Conservation (phyloP, 2,329 filamentous ascomycete genomes). For the Hymenoscyphus fructigenus region DNA sequence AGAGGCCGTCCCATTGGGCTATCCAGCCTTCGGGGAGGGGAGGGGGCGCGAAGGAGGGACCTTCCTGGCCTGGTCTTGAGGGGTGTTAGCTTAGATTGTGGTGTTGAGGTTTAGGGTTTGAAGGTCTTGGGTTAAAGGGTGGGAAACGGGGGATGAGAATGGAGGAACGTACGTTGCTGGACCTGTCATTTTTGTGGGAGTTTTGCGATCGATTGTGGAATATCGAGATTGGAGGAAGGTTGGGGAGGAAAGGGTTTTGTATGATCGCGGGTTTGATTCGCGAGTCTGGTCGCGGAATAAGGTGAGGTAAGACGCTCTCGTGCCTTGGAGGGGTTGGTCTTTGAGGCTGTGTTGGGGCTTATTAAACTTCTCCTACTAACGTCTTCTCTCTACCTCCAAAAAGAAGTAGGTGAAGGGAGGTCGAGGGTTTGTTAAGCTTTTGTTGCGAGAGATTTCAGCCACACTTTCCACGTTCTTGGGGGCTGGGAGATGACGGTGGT, state of each 20-base stretch:
- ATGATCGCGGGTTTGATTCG: neutral
- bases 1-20: conserved; percentile 65
- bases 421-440: neutral
- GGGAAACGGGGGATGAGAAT: too few species aligned
- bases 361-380: neutral
- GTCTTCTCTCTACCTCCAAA: neutral
- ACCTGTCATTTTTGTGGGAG: neutral
- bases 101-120: neutral
- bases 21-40: conserved; percentile 65
- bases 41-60: conserved; percentile 47
- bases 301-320: conserved; percentile 3
- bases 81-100: conserved; percentile 10
- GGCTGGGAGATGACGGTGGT: neutral
- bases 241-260: neutral
- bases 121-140: too few species aligned
- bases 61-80: conserved; percentile 37
- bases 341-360: neutral
- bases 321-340: neutral
- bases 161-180: neutral
- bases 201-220: neutral
- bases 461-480: neutral
- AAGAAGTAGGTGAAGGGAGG: neutral
- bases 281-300: neutral
- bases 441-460: neutral
- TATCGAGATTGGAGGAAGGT: neutral